Evolutionary conservation across 1,284 basidiomycete species (phyloP).

Genomic region (Mycena sp.): DNA sequence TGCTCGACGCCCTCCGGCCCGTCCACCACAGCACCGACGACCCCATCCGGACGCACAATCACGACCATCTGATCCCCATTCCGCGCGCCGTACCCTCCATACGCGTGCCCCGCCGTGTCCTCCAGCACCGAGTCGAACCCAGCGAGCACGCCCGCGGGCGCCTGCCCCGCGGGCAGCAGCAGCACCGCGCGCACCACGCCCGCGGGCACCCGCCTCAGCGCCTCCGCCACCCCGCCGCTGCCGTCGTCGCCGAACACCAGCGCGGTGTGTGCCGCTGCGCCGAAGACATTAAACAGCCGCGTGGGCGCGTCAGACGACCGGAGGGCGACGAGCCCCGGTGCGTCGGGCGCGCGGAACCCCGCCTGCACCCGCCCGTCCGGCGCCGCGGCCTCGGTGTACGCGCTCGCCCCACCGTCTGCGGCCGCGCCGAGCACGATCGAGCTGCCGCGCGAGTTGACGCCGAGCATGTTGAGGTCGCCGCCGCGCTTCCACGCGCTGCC

Average conservation of each 20-base stretch:
- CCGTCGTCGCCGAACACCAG: conserved; percentile 23
- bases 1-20: conserved; percentile 15
- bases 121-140: conserved; percentile 11
- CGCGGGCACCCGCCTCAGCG: neutral
- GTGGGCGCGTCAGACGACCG: neutral
- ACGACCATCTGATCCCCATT: conserved; percentile 20
- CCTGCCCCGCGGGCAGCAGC: neutral
- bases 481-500: conserved; percentile 6
- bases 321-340: conserved; percentile 3
- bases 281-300: conserved; percentile 23
- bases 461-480: conserved; percentile 29
- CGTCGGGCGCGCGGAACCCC: conserved; percentile 22
- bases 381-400: neutral
- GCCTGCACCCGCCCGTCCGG: neutral
- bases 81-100: conserved; percentile 3
- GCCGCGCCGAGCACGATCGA: conserved; percentile 14
- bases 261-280: conserved; percentile 19
- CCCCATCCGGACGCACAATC: conserved; percentile 33
- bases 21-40: conserved; percentile 30
- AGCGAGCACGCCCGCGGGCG: neutral
- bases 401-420: neutral
- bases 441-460: conserved; percentile 36
- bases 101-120: conserved; percentile 9
- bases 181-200: neutral
- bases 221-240: neutral